Conservation (phyloP, 805 yeast species). For the Kazachstania kunashirensis region DNA sequence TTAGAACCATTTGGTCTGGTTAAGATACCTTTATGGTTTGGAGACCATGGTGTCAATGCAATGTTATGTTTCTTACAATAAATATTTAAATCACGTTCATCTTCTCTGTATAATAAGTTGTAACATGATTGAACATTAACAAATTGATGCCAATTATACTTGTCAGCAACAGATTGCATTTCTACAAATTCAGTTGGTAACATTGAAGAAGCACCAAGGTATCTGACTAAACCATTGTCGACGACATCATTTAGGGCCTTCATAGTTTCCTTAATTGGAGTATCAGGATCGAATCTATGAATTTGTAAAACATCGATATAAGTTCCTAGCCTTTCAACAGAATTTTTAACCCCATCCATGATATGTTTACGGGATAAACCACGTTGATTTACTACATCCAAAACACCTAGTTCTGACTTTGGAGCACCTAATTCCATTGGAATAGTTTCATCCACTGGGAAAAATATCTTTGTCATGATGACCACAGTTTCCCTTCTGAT, state of each 20-base stretch:
- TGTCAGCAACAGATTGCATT: slow-evolving; percentile 46
- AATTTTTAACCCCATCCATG: slow-evolving; percentile 34
- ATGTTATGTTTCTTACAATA: slow-evolving; percentile 43
- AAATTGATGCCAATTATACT: slow-evolving; percentile 33
- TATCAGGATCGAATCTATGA: slow-evolving; percentile 39
- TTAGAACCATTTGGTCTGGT: slow-evolving; percentile 35
- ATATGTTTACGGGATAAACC: slow-evolving; percentile 42
- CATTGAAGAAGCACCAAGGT: slow-evolving; percentile 45
- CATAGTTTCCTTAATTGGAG: slow-evolving; percentile 44
- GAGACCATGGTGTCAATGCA: slow-evolving; percentile 53
- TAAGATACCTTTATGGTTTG: slow-evolving; percentile 44
- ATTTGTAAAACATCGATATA: slow-evolving; percentile 43
- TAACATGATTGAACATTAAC: slow-evolving; percentile 49
- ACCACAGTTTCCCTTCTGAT: slow-evolving; percentile 47
- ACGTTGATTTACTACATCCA: slow-evolving; percentile 27
- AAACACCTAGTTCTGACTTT: background rate
- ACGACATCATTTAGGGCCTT: slow-evolving; percentile 37
- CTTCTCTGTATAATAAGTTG: slow-evolving; percentile 48
- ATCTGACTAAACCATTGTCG: slow-evolving; percentile 33
- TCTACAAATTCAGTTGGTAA: slow-evolving; percentile 44
- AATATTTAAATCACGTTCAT: slow-evolving; percentile 52
- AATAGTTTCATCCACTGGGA: slow-evolving; percentile 23
- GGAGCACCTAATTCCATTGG: slow-evolving; percentile 16
- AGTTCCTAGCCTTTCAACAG: slow-evolving; percentile 39
- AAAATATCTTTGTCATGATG: slow-evolving; percentile 39